Percentiles rank a stretch among this genome's conserved stretches.
phyloP scores from a whole-genome alignment of 2,329 filamentous ascomycete genomes.

The Tolypocladium cylindrosporum region DNA sequence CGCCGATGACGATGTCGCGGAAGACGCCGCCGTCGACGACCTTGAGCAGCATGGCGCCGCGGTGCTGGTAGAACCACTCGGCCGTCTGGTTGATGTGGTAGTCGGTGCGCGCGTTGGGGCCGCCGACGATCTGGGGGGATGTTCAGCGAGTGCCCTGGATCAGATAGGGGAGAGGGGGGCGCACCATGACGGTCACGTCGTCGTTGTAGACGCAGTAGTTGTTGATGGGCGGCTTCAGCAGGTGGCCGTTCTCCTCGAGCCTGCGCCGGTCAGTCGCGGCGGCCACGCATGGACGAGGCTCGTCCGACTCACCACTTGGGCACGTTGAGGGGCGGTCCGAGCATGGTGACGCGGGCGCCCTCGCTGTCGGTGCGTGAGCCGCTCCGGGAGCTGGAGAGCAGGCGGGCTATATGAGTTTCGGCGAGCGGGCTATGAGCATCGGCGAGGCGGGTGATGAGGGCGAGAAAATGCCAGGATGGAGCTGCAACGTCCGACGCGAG shows the following conservation, averaged over 20 bases:
- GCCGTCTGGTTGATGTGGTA: conserved; percentile 97
- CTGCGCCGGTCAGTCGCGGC: conserved; percentile 31
- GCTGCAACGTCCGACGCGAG: too few species aligned
- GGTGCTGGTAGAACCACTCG: conserved; percentile 97
- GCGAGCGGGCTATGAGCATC: too few species aligned
- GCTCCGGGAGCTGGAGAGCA: neutral
- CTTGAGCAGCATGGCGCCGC: conserved; percentile 87
- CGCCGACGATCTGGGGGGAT: conserved; percentile 65
- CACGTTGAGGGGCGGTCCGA: conserved; percentile 41
- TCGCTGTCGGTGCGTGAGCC: neutral
- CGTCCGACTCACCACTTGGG: conserved; percentile 42
- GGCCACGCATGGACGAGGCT: too few species aligned
- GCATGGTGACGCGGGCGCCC: conserved; percentile 24
- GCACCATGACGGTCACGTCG: conserved; percentile 70
- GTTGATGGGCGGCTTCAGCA: conserved; percentile 88
- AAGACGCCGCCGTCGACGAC: conserved; percentile 68
- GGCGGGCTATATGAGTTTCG: too few species aligned
- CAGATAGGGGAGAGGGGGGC: neutral
- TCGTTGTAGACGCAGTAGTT: conserved; percentile 96
- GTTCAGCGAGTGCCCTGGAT: neutral
- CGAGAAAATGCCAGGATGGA: too few species aligned
- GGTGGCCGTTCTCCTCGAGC: conserved; percentile 84
- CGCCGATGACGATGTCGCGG: conserved; percentile 77
- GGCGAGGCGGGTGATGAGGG: too few species aligned
- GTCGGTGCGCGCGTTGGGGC: conserved; percentile 90